These are phyloP conservation scores for Venturia asperata DNA, from an alignment of 2,329 filamentous ascomycete genomes.

Conservation along the genomic window DNA sequence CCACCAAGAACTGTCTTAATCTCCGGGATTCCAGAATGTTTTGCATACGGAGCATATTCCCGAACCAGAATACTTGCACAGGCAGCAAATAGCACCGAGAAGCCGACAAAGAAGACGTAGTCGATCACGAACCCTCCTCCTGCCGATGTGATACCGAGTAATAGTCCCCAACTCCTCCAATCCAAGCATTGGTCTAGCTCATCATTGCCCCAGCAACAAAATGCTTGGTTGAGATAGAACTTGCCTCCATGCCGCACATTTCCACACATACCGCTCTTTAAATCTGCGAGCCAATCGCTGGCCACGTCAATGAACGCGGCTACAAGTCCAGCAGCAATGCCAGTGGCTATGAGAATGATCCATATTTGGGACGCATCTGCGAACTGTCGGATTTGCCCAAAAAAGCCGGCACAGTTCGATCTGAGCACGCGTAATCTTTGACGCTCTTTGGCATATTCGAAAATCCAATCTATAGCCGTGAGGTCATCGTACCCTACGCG, in stretches of 20 bases:
- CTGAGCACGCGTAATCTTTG: constrained; percentile 74
- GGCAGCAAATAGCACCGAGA: constrained; percentile 74
- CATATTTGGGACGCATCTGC: constrained; percentile 86
- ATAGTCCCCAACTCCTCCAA: constrained; percentile 79
- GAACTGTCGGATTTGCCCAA: constrained; percentile 66
- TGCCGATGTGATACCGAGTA: constrained; percentile 57
- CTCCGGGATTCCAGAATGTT: constrained; percentile 93
- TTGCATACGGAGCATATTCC: constrained; percentile 79
- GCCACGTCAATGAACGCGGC: constrained; percentile 85
- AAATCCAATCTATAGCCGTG: constrained; percentile 99
- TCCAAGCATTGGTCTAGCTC: constrained; percentile 69
- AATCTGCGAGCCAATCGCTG: constrained; percentile 86
- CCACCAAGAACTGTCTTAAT: constrained; percentile 95
- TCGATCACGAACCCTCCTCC: constrained; percentile 74
- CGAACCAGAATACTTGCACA: constrained; percentile 73
- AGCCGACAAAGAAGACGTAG: constrained; percentile 79
- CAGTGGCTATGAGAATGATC: constrained; percentile 79
- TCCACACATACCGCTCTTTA: constrained; percentile 85
- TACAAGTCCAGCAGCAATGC: constrained; percentile 72
- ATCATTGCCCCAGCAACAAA: constrained; percentile 91
- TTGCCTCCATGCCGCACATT: constrained; percentile 68
- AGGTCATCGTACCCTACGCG: constrained; percentile 93
- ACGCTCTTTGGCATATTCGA: constrained; percentile 94
- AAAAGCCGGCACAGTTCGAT: constrained; percentile 59
- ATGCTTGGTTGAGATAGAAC: constrained; percentile 85